Percentiles rank a stretch among this genome's conserved stretches.
phyloP scores from a whole-genome alignment of 169 alveolate genomes.

The Plasmodium billcollinsi region DNA sequence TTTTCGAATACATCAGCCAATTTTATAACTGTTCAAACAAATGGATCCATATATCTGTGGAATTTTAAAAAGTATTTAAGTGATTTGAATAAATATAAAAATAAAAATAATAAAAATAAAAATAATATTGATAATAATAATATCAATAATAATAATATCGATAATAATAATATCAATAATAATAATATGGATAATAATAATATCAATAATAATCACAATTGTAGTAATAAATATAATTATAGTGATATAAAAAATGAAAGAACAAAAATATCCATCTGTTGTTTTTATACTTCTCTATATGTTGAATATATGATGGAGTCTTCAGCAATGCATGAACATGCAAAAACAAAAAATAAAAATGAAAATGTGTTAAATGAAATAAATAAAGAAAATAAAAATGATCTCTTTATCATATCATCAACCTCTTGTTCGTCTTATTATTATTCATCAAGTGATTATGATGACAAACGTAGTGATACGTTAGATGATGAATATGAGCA shows the following conservation, averaged over 20 bases:
- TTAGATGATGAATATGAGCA: background rate
- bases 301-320: conserved; percentile 52
- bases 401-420: conserved; percentile 70
- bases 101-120: background rate
- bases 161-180: background rate
- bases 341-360: conserved; percentile 23
- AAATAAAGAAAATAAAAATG: conserved; percentile 49
- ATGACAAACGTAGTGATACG: background rate
- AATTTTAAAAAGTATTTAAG: conserved; percentile 23
- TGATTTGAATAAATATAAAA: conserved; percentile 10
- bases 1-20: conserved; percentile 51
- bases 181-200: background rate
- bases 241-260: too few relatives aligned
- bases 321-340: conserved; percentile 31
- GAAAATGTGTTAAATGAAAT: conserved; percentile 12
- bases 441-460: conserved; percentile 64
- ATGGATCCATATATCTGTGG: conserved; percentile 71
- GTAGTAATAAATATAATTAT: too few relatives aligned
- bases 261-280: conserved; percentile 12
- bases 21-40: conserved; percentile 59
- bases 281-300: conserved; percentile 64
- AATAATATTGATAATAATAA: too few relatives aligned
- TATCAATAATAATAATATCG: background rate
- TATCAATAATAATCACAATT: too few relatives aligned
- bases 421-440: conserved; percentile 71